Conservation (phyloP, 208 protist species). For the Naegleria gruberi region DNA sequence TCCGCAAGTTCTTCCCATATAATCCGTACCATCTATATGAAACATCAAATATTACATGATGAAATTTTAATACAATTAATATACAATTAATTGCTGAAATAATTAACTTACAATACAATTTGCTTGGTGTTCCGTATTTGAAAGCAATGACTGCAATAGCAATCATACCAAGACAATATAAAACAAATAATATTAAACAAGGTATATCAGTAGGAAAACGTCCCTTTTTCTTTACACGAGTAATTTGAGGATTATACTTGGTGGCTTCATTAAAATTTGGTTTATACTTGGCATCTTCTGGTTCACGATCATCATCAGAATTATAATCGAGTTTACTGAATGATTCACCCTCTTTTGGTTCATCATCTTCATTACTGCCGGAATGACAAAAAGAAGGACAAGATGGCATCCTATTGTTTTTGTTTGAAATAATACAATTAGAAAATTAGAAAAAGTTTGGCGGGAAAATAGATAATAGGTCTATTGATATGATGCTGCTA, state of each 20-base stretch:
- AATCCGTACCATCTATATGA: background rate
- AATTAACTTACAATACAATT: background rate
- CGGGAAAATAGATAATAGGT: no score
- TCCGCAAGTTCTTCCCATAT: background rate
- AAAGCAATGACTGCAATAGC: background rate
- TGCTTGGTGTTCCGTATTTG: background rate
- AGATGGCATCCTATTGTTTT: background rate
- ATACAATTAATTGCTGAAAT: no score
- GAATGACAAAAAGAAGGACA: background rate
- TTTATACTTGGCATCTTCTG: background rate
- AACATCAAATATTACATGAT: background rate
- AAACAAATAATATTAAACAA: background rate
- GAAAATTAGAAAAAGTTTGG: background rate
- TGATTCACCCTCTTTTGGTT: background rate
- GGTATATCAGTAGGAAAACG: conserved; percentile 5
- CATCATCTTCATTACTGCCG: background rate
- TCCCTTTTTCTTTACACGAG: background rate
- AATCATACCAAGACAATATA: background rate
- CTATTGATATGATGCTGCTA: no score
- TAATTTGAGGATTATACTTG: background rate
- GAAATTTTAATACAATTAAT: background rate
- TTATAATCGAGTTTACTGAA: background rate
- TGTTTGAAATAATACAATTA: no score
- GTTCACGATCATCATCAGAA: background rate
- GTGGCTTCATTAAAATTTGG: background rate